Base-by-base conservation (phyloP, 2,329 filamentous ascomycete genomes). In the Talaromyces sp. region DNA sequence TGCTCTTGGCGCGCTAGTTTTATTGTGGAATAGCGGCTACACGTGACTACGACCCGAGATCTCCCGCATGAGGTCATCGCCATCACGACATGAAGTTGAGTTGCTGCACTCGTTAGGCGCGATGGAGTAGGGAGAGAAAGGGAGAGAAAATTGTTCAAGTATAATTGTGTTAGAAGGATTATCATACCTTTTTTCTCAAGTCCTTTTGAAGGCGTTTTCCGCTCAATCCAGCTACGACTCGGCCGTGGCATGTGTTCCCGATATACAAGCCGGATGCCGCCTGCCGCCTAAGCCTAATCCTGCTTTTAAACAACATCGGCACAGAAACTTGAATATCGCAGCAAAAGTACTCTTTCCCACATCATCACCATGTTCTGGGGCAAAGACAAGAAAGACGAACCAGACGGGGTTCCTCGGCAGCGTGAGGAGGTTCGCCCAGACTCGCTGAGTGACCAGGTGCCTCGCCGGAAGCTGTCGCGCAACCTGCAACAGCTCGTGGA, bases 401-500 rank as follows among this genome's bases (percentile, higher is more conserved):
- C 24, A n/a, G 56, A 61, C 19, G 55, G 55, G 26, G 51, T 61
- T 35, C 52, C 63, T 51, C 61, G 60, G 17, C 27, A 59, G 31
- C 54, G 56, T 12, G 63, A 71, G 52, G 78, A 79, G 64, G 67
- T 75, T 10, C 72, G 57, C 57, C 59, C 54, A 21, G 64, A 63
- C 54, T 61, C 56, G 58, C 50, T 58, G 63, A 68, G 50, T 55
- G 56, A 77, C 64, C 79, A 77, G 19, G 72, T 80, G n/a, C 74
- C 81, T 52, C 75, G 79, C 59, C 78, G 79, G 67, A 78, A 77
- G 62, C 79, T 87, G 14, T 80, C 83, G n/a, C 75, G 77, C 54
- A 77, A 80, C 32, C 72, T 87, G 2, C 83, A 86, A 71, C 77
- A 80, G 38, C 79, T 82, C 2, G 74, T 86, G 8, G 81, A 87